phyloP scores from a whole-genome alignment of 1,284 basidiomycete species.

The Moniliophthora roreri region DNA sequence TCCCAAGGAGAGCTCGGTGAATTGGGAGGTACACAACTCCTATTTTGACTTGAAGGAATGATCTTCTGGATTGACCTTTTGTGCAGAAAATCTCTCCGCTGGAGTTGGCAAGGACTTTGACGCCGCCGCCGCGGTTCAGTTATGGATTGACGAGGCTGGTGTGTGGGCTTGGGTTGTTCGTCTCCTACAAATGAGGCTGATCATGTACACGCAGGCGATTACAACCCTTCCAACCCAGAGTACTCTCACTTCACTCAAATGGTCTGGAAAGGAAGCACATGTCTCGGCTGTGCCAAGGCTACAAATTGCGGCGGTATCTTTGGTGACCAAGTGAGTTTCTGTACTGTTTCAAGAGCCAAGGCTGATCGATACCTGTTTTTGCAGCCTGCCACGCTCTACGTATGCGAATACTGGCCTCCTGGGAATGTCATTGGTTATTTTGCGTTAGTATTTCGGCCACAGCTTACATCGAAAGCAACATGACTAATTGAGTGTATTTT shows the following conservation, averaged over 20 bases:
- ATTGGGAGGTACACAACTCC: background rate
- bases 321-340: background rate
- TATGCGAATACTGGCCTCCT: background rate
- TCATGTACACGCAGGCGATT: background rate
- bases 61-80: background rate
- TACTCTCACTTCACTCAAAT: conserved; percentile 3
- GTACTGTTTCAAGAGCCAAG: background rate
- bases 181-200: background rate
- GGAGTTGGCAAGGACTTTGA: background rate
- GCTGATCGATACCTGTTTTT: background rate
- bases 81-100: conserved; percentile 1
- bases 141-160: conserved; percentile 2
- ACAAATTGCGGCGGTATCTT: background rate
- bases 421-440: conserved; percentile 1
- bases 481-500: background rate
- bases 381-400: background rate
- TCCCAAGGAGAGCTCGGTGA: background rate
- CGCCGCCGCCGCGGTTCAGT: background rate
- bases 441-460: background rate
- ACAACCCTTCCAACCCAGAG: background rate
- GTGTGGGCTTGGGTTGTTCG: background rate
- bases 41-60: background rate
- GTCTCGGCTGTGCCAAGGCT: background rate
- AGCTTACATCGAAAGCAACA: background rate
- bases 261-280: background rate